A percentile compares a stretch with the other conserved stretches of the same genome.
phyloP scores from a whole-genome alignment of 2,329 filamentous ascomycete genomes.

The Samsoniella hepiali region DNA sequence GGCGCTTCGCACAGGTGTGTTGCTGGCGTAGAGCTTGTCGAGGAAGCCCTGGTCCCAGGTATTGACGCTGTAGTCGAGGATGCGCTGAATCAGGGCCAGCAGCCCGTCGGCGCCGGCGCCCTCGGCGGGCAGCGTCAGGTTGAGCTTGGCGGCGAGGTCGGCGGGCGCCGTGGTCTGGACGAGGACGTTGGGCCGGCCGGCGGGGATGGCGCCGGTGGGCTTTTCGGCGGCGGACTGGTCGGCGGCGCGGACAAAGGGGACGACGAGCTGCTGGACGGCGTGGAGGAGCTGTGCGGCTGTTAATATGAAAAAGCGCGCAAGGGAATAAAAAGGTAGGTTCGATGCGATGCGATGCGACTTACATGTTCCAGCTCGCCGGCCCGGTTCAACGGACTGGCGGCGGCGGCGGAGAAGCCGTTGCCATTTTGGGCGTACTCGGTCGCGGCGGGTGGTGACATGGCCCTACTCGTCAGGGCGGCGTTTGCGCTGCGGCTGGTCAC shows the following conservation, averaged over 20 bases:
- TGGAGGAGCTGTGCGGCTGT: slow-evolving; percentile 59
- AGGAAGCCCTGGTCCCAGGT: slow-evolving; percentile 98
- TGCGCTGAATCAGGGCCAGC: slow-evolving; percentile 63
- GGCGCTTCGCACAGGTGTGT: slow-evolving; percentile 64
- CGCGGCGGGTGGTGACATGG: slow-evolving; percentile 15
- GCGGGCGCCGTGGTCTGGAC: slow-evolving; percentile 61
- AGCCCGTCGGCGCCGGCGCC: slow-evolving; percentile 70
- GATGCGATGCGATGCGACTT: slow-evolving; percentile 34
- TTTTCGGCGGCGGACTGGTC: slow-evolving; percentile 58
- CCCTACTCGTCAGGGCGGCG: not conserved
- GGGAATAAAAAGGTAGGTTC: no score
- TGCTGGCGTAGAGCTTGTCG: slow-evolving; percentile 91
- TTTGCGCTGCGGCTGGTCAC: no score
- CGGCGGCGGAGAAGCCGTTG: not conserved
- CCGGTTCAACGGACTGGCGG: slow-evolving; percentile 4
- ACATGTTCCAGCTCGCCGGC: slow-evolving; percentile 42
- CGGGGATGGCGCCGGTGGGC: slow-evolving; percentile 46
- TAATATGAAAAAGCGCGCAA: no score
- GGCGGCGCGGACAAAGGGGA: slow-evolving; percentile 68
- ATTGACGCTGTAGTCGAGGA: slow-evolving; percentile 87
- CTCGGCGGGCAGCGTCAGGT: slow-evolving; percentile 55
- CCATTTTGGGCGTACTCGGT: slow-evolving; percentile 14
- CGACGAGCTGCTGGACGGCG: slow-evolving; percentile 63
- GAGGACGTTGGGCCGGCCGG: slow-evolving; percentile 52
- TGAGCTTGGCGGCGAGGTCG: slow-evolving; percentile 52